These are phyloP conservation scores for Corylus heterophylla DNA, from an alignment of 306 rosid genomes.

Conservation along the genomic window DNA sequence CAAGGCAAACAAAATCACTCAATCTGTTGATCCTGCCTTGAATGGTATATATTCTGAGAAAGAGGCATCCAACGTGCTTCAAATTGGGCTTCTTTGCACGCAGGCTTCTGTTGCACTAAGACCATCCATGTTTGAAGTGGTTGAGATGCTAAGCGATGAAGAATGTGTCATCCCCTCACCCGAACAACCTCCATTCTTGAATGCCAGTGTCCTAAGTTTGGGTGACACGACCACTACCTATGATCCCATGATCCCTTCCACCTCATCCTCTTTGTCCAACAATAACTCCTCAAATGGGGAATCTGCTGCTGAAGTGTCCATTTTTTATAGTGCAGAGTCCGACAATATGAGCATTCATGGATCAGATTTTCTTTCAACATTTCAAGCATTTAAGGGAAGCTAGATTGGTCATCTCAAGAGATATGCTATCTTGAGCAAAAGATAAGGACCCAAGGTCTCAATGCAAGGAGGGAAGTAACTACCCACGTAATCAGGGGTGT, in stretches of 20 bases:
- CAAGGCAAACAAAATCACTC: constrained; percentile 33
- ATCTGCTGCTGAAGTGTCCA: neutral
- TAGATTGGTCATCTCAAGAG: neutral
- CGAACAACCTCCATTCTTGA: constrained; percentile 54
- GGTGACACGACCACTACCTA: constrained; percentile 8
- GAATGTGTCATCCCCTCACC: constrained; percentile 47
- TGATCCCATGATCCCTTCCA: neutral
- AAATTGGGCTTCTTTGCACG: constrained; percentile 56
- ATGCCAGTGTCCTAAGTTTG: constrained; percentile 35
- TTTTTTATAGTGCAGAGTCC: constrained; percentile 14
- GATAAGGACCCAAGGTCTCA: too few relatives aligned
- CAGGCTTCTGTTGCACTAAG: constrained; percentile 50
- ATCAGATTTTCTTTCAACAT: neutral
- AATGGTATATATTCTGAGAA: constrained; percentile 20
- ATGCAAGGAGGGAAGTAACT: too few relatives aligned
- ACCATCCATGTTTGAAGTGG: constrained; percentile 58
- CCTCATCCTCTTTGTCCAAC: constrained; percentile 32
- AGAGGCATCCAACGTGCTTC: constrained; percentile 56
- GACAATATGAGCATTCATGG: neutral
- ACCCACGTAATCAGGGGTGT: too few relatives aligned
- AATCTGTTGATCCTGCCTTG: constrained; percentile 45
- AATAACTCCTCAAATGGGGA: constrained; percentile 2
- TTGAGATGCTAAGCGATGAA: constrained; percentile 49
- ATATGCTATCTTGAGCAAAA: too few relatives aligned
- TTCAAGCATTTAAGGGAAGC: constrained; percentile 23